Percentiles rank a stretch among this genome's conserved stretches.
These are phyloP conservation scores for Aureobasidium melanogenum DNA, from an alignment of 2,329 filamentous ascomycete species.

Conservation along the genomic window DNA sequence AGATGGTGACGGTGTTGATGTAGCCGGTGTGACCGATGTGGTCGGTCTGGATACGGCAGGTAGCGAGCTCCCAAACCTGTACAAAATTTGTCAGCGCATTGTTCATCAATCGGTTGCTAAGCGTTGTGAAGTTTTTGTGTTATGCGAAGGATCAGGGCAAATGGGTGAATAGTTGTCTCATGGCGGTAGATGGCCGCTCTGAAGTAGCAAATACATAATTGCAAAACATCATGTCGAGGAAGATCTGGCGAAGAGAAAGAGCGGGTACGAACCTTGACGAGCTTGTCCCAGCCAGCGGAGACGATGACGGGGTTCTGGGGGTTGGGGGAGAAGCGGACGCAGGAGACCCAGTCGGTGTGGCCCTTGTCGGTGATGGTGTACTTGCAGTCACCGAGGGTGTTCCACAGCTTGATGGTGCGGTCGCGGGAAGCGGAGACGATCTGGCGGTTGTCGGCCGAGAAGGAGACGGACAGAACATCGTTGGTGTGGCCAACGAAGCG, in stretches of 20 bases:
- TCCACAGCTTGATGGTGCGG: slow-evolving; percentile 99
- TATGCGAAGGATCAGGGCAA: slow-evolving; percentile 55
- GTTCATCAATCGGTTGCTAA: neutral
- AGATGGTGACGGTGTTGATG: slow-evolving; percentile 99
- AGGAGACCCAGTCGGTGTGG: slow-evolving; percentile 99
- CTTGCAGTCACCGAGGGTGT: slow-evolving; percentile 99
- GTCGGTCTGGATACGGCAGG: slow-evolving; percentile 99
- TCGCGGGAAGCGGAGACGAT: slow-evolving; percentile 98
- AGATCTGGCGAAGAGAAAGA: slow-evolving; percentile 14
- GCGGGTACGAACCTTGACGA: slow-evolving; percentile 81
- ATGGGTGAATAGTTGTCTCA: slow-evolving; percentile 96
- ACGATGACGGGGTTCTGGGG: slow-evolving; percentile 99
- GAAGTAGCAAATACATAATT: slow-evolving; percentile 99
- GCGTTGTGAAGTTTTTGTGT: neutral
- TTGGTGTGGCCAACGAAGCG: slow-evolving; percentile 99
- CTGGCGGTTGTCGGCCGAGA: slow-evolving; percentile 99
- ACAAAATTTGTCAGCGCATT: slow-evolving; percentile 1
- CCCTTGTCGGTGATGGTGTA: slow-evolving; percentile 99
- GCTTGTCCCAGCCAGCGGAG: slow-evolving; percentile 97
- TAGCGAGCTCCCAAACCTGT: slow-evolving; percentile 98
- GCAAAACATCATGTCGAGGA: slow-evolving; percentile 76
- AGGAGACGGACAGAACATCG: slow-evolving; percentile 98
- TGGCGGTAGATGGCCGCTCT: slow-evolving; percentile 72
- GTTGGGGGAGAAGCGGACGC: slow-evolving; percentile 99
- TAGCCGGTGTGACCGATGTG: slow-evolving; percentile 99